Evolutionary conservation across 805 yeast genomes (phyloP), one percentile per base, ranked within the genome.

Genomic region (Ascoidea asiatica): DNA sequence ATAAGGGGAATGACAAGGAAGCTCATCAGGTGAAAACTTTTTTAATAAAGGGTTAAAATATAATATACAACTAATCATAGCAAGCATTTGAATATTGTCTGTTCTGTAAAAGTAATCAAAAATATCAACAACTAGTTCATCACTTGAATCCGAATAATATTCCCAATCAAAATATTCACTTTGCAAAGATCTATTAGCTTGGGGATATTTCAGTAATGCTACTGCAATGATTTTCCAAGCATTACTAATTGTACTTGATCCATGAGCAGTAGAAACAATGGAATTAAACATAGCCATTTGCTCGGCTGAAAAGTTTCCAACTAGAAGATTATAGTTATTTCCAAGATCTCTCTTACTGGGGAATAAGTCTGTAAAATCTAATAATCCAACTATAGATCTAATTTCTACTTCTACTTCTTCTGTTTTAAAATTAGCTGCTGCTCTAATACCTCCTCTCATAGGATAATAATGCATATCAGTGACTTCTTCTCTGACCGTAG

Each of bases 21-120:
- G 13, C 47, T 50, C 2, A 48, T 44, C 43, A 42, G 44, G 22
- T 37, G 47, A 19, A 4, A 50, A 50, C 11, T 39, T 50, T 5
- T 52, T 50, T 1, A 56, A 54, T 15, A 45, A 48, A 19, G 51
- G 43, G 19, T 8, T 21, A 17, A 38, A 8, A 38, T 38, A 69
- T 46, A 84, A 61, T 4, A 86, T 69, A 60, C 95, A 85, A 3
- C 90, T 75, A 51, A 88, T 60, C 87, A 85, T 83, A 1, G 95
- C 95, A 20, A 89, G 64, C 95, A 90, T 86, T 58, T 90, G 97
- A 21, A 86, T 61, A 54, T 90, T 81, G 1, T 79, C 77, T 38
- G 67, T 55, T 33, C 54, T 61, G 52, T 81, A 92, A 56, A 79
- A 87, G 52, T 80, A 79, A 1, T 58, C 55, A 54, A 89, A 66